phyloP scores from a whole-genome alignment of 108 stramenopile species.

The Seminavis robusta region DNA sequence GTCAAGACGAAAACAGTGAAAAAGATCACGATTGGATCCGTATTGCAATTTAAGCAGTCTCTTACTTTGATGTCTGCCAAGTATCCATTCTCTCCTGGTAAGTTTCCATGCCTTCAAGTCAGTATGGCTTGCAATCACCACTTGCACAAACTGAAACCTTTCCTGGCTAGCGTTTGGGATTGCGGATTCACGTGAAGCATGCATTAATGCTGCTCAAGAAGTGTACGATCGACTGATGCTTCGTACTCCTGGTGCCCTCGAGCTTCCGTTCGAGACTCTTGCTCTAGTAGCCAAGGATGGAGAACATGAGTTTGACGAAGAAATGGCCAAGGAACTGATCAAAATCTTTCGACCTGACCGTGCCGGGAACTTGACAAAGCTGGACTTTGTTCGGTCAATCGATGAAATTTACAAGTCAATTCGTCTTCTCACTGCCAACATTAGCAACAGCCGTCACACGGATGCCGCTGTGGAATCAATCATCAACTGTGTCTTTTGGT shows the following conservation, averaged over 20 bases:
- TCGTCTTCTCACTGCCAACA: slow-evolving; percentile 47
- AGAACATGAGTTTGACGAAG: slow-evolving; percentile 25
- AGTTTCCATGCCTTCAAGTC: too few relatives aligned
- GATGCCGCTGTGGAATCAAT: slow-evolving; percentile 55
- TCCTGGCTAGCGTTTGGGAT: slow-evolving; percentile 61
- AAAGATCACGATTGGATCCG: slow-evolving; percentile 11
- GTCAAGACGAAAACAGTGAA: slow-evolving; percentile 2
- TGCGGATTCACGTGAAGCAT: slow-evolving; percentile 44
- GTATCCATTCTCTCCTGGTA: slow-evolving; percentile 60
- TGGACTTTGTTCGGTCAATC: slow-evolving; percentile 40
- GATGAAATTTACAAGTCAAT: slow-evolving; percentile 59
- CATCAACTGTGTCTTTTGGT: slow-evolving; percentile 49
- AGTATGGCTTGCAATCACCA: too few relatives aligned
- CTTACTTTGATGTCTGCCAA: slow-evolving; percentile 46
- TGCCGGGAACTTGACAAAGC: slow-evolving; percentile 32
- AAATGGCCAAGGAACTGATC: slow-evolving; percentile 45
- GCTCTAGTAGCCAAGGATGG: slow-evolving; percentile 29
- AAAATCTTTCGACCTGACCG: slow-evolving; percentile 55
- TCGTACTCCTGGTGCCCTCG: slow-evolving; percentile 4
- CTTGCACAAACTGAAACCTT: too few relatives aligned
- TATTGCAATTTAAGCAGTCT: slow-evolving; percentile 51
- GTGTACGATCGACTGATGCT: slow-evolving; percentile 46
- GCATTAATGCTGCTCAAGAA: slow-evolving; percentile 50
- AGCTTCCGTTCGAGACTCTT: slow-evolving; percentile 47
- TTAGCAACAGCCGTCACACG: slow-evolving; percentile 41